Evolutionary conservation across 345 rosid species (phyloP), one percentile per base, ranked within the genome.

Genomic region (Eucalyptus curtisii): DNA sequence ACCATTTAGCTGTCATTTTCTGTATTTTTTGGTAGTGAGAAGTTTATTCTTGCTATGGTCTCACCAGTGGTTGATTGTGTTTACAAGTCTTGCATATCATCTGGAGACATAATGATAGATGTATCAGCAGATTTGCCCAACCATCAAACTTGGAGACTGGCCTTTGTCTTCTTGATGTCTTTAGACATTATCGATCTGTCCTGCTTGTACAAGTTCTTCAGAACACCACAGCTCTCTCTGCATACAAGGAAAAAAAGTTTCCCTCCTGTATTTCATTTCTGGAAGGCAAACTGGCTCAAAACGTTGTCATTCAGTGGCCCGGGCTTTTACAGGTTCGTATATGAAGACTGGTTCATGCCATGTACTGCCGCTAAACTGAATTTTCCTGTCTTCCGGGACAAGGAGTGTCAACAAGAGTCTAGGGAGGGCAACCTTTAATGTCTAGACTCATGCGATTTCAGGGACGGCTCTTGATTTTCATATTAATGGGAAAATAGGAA

Each of bases 261-360:
- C 44, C 53, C 59, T 33, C 4, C 59, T 48, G 2, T 76, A 22
- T 37, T 37, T 76, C 47, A 76, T 76, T 71, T 20, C 7, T 10
- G 45, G 15, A 5, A 20, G 82, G 24, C 47, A 52, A 76, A 40
- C 27, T 27, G 87, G 87, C 61, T 55, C 61, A 55, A 55, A 22
- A 55, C 5, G 61, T 55, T 55, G 61, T 55, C 27, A 55, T 55
- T 55, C 61, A 48, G 61, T 25, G 66, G 37, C 84, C 27, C 22
- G n/a, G 49, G 17, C 30, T 52, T 31, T 71, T 86, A 88, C 93
- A 95, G 98, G 91, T 97, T 97, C 88, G 90, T 88, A 52, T 95
- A 95, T 37, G 95, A 95, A 8, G 97, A 95, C 89, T 96, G 99
- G 97, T 94, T 64, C 88, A 92, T 96, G 99, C 99, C 98, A 71